Conservation (phyloP, 1,139 yeast species). For the Suhomyces bokatorum region DNA sequence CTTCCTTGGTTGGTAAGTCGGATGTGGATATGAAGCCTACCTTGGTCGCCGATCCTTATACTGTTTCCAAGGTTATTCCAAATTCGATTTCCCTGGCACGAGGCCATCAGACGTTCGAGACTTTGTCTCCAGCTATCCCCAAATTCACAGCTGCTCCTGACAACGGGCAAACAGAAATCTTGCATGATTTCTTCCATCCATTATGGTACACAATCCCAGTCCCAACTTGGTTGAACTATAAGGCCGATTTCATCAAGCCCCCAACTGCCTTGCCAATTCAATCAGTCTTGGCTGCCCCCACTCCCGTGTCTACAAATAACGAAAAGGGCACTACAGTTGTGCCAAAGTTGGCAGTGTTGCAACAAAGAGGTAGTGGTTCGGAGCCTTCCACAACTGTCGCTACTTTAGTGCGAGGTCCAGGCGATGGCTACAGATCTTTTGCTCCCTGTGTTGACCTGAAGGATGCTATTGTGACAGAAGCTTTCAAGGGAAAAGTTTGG, state of each 20-base stretch:
- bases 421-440: conserved; percentile 63
- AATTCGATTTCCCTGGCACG: conserved; percentile 31
- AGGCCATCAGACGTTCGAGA: conserved; percentile 46
- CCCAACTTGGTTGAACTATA: conserved; percentile 76
- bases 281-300: conserved; percentile 6
- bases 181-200: conserved; percentile 78
- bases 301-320: conserved; percentile 2
- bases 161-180: conserved; percentile 62
- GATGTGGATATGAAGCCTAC: conserved; percentile 67
- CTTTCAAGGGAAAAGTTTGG: conserved; percentile 74
- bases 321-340: conserved; percentile 9
- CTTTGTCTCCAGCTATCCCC: conserved; percentile 47
- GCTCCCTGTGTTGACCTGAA: conserved; percentile 79
- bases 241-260: conserved; percentile 22
- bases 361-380: conserved; percentile 13
- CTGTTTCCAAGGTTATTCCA: conserved; percentile 61
- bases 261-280: conserved; percentile 11
- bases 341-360: conserved; percentile 18
- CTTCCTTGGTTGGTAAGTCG: conserved; percentile 65
- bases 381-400: conserved; percentile 14
- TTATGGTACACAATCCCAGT: conserved; percentile 82
- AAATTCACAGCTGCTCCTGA: conserved; percentile 63
- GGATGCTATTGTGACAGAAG: conserved; percentile 63
- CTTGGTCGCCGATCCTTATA: conserved; percentile 58
- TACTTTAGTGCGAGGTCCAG: conserved; percentile 17